A percentile compares a stretch with the other conserved stretches of the same genome.
Evolutionary conservation across 495 filamentous ascomycete species (phyloP).

Genomic region (Niebla homalea): DNA sequence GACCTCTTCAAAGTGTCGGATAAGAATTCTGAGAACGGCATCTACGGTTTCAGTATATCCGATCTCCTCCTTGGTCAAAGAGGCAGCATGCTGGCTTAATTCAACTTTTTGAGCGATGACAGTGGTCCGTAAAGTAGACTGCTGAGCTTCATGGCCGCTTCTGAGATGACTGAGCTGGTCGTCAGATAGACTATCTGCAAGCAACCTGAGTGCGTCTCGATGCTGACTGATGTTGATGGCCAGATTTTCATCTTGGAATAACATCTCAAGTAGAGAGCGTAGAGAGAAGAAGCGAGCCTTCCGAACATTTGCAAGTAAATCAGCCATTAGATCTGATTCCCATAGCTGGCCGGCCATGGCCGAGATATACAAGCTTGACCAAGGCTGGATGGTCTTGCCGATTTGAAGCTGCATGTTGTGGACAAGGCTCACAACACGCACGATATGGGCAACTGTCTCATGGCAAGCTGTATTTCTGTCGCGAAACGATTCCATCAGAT

Average conservation of each 20-base stretch:
- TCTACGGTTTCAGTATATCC: conserved; percentile 66
- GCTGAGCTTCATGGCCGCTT: conserved; percentile 61
- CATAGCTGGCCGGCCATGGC: conserved; percentile 44
- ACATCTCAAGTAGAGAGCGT: conserved; percentile 15
- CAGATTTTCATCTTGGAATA: conserved; percentile 10
- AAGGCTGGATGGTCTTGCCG: conserved; percentile 23
- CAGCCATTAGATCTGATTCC: conserved; percentile 36
- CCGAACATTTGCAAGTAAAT: conserved; percentile 38
- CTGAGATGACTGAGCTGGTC: conserved; percentile 24
- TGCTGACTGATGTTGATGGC: not conserved
- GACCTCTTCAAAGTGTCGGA: conserved; percentile 36
- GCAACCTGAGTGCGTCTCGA: not conserved
- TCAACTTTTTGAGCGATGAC: conserved; percentile 79
- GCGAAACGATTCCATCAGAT: conserved; percentile 26
- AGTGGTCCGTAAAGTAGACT: conserved; percentile 63
- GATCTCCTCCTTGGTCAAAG: conserved; percentile 58
- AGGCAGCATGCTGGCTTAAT: conserved; percentile 66
- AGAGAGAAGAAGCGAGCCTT: conserved; percentile 30
- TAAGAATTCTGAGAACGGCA: conserved; percentile 28
- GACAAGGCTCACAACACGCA: conserved; percentile 34
- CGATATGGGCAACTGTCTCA: conserved; percentile 31
- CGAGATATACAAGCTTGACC: conserved; percentile 42
- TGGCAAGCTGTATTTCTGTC: conserved; percentile 25
- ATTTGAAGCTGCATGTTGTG: conserved; percentile 30
- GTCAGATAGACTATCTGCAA: conserved; percentile 6